Conservation (phyloP, 169 alveolate species). For the Cryptosporidium canis region DNA sequence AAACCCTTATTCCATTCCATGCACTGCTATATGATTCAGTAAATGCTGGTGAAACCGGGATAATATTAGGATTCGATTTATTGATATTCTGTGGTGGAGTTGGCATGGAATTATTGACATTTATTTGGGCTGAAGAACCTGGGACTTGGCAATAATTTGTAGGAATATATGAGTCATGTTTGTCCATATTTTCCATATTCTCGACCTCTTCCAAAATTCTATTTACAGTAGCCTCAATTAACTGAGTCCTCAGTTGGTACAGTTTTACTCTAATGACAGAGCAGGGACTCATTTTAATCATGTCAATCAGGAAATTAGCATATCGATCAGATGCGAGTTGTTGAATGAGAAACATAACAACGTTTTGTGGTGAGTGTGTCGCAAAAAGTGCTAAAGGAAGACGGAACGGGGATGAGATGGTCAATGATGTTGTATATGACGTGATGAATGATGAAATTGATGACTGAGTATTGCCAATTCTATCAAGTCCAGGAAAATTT, state of each 20-base stretch:
- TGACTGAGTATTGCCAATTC: constrained; percentile 39
- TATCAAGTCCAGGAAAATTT: constrained; percentile 62
- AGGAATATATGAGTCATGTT: constrained; percentile 4
- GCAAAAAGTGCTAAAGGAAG: constrained; percentile 69
- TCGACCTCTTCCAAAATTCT: constrained; percentile 45
- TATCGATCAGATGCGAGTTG: constrained; percentile 50
- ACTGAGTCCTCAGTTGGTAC: constrained; percentile 47
- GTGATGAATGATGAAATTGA: constrained; percentile 58
- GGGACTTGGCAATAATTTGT: not conserved
- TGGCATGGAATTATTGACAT: not conserved
- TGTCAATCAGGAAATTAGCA: constrained; percentile 57
- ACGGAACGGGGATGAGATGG: constrained; percentile 63
- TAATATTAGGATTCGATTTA: not conserved
- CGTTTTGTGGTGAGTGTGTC: constrained; percentile 52
- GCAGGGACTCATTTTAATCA: constrained; percentile 45
- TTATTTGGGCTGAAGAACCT: not conserved
- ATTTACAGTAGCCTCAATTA: constrained; percentile 59
- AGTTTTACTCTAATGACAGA: constrained; percentile 46
- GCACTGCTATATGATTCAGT: constrained; percentile 57
- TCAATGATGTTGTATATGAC: constrained; percentile 47
- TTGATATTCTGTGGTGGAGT: constrained; percentile 1
- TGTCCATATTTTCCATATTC: constrained; percentile 14
- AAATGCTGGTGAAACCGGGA: constrained; percentile 63
- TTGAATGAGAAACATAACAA: constrained; percentile 53
- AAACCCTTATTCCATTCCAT: constrained; percentile 71